phyloP scores from a whole-genome alignment of 345 rosid genomes.

The Melaleuca quinquenervia region DNA sequence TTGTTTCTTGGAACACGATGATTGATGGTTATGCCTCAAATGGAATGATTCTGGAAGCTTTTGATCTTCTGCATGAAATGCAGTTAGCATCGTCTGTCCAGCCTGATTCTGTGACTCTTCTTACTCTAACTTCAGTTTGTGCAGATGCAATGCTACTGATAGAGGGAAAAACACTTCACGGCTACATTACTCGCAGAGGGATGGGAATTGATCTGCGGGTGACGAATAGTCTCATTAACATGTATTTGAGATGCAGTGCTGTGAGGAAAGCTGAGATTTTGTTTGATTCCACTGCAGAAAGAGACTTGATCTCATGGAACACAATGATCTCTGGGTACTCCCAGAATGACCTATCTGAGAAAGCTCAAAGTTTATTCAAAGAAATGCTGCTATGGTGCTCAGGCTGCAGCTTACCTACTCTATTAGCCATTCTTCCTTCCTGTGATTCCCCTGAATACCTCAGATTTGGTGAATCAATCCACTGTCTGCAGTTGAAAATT shows the following conservation, averaged over 20 bases:
- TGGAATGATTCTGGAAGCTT: constrained; percentile 29
- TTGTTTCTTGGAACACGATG: constrained; percentile 46
- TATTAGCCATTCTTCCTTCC: constrained; percentile 38
- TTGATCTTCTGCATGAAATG: constrained; percentile 30
- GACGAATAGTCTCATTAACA: constrained; percentile 30
- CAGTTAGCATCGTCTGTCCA: constrained; percentile 11
- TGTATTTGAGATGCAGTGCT: constrained; percentile 32
- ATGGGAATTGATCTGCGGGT: constrained; percentile 14
- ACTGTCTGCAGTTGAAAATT: constrained; percentile 34
- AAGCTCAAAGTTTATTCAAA: constrained; percentile 29
- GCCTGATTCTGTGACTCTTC: constrained; percentile 33
- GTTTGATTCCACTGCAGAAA: constrained; percentile 13
- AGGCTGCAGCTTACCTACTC: constrained; percentile 22
- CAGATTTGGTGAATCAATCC: constrained; percentile 30
- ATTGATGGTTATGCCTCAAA: constrained; percentile 37
- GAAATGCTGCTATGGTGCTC: constrained; percentile 19
- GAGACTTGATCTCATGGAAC: constrained; percentile 44
- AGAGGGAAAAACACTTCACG: constrained; percentile 40
- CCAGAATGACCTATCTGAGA: constrained; percentile 9
- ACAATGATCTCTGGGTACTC: constrained; percentile 31
- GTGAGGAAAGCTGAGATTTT: constrained; percentile 19
- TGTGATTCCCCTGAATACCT: constrained; percentile 28
- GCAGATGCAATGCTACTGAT: constrained; percentile 20
- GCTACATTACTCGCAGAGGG: constrained; percentile 24
- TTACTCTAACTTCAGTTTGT: constrained; percentile 25